These are phyloP conservation scores for Russula griseocarnosa DNA, from an alignment of 768 basidiomycete genomes.

Conservation along the genomic window DNA sequence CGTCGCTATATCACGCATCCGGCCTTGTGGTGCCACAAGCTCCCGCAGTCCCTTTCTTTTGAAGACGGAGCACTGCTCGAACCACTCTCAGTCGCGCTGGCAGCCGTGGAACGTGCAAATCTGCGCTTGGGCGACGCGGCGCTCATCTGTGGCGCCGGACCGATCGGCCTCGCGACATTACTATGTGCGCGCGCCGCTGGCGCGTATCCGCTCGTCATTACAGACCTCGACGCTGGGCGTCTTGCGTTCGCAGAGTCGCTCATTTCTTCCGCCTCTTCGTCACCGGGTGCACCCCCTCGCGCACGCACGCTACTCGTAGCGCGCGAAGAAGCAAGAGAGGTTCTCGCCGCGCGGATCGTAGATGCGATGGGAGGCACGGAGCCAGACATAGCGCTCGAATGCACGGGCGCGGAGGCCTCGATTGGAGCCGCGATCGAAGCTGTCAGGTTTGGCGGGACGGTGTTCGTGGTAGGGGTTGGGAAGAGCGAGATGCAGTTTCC, in stretches of 20 bases:
- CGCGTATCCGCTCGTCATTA: conserved; percentile 66
- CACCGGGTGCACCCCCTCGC: neutral
- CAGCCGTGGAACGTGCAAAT: conserved; percentile 61
- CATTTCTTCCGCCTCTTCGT: conserved; percentile 20
- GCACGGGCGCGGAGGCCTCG: conserved; percentile 61
- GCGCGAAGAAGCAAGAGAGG: conserved; percentile 38
- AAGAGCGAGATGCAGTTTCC: conserved; percentile 61
- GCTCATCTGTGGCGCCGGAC: conserved; percentile 64
- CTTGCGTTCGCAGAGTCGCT: conserved; percentile 63
- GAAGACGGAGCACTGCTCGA: conserved; percentile 69
- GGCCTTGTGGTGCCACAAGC: conserved; percentile 47
- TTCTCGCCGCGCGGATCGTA: conserved; percentile 52
- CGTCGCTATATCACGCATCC: conserved; percentile 27
- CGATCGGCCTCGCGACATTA: conserved; percentile 60
- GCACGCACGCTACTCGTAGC: conserved; percentile 52
- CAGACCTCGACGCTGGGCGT: conserved; percentile 61
- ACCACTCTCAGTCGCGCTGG: conserved; percentile 62
- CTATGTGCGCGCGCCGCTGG: conserved; percentile 64
- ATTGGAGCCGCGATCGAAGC: conserved; percentile 49
- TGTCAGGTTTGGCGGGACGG: conserved; percentile 58
- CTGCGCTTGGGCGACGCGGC: conserved; percentile 62
- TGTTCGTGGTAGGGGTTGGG: conserved; percentile 68
- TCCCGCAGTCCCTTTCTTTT: conserved; percentile 58
- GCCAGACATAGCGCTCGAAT: conserved; percentile 52
- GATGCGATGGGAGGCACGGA: conserved; percentile 47